Evolutionary conservation across 257 asterid genomes (phyloP), one percentile per base, ranked within the genome.

Genomic region (Salvia miltiorrhiza): DNA sequence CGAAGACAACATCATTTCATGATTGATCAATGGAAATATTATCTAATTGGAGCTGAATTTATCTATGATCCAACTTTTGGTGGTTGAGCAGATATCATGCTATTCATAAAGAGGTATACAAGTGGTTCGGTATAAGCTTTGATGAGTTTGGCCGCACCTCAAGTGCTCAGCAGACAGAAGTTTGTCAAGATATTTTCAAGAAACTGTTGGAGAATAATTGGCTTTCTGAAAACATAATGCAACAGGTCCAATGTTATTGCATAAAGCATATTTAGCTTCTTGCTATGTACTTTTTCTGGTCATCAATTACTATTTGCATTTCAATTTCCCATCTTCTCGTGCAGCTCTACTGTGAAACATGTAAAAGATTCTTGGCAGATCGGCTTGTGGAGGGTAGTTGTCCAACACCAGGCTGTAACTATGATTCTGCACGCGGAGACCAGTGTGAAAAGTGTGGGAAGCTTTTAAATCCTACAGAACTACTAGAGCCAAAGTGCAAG

Each of bases 81-180:
- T 52, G 64, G 24, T 26, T 63, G 59, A 52, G 63, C 67, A 90
- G 96, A 79, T 91, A 87, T 56, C 86, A 93, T 76, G 89, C 88
- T 1, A 90, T 93, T 67, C 98, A 90, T 70, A 90, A 76, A 78
- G 90, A 80, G 33, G 95, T 93, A 3, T 93, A 93, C 52, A 56
- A 90, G 47, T 93, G 98, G 98, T 93, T 93, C 67, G 48, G 80
- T 65, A 93, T 93, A 78, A 85, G 88, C 76, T 93, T 93, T 19
- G 98, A 93, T 66, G 89, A 90, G 76, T 93, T 93, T 78, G 98
- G 98, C 23, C 93, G 98, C 58, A 93, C 98, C 37, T 93, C 98
- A 65, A 88, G 80, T 72, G 87, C 96, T 1, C 83, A 93, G 76
- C 98, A 93, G 79, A 88, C 96, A 40, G 92, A 85, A 81, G 80